Evolutionary conservation across 164 flowering plant species (phyloP), one percentile per base, ranked within the genome.

Genomic region (Euptelea pleiosperma): DNA sequence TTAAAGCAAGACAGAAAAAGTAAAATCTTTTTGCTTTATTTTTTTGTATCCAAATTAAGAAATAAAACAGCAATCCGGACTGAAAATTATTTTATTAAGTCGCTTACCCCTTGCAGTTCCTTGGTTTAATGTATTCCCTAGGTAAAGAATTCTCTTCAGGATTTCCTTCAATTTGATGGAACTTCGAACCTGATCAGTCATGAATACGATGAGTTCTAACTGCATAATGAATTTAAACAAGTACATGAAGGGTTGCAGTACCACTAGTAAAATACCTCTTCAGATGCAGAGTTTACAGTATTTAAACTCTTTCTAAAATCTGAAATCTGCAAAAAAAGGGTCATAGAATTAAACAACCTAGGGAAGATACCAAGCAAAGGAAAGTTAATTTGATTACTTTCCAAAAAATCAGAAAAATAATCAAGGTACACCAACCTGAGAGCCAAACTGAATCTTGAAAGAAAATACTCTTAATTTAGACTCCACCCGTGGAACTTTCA

Each of bases 401-500:
- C 30, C 3, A 58, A 21, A n/a, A n/a, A 30, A 36, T 15, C 18
- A 35, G 11, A 59, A 52, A n/a, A 59, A 56, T 47, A 48, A 53
- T 51, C 48, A 18, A 57, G 70, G 66, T 55, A 62, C 55, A n/a
- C 83, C 64, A 73, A 91, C 98, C 98, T 91, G 98, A 68, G 84
- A 63, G 54, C 72, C 73, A 66, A 89, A 91, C 62, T 86, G 96
- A 58, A 86, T 89, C 79, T 91, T 91, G 87, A 91, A 91, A 52
- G 85, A 72, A 75, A 91, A 91, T 36, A 91, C 95, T 80, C 92
- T 79, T 57, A 91, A 58, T 63, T 91, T 91, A 25, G 96, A 89
- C 65, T 89, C 96, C 62, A 87, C 93, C 21, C 98, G 80, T 40
- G 98, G 98, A 52, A 89, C 95, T 81, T 85, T 91, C 98, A 89